Percentiles rank a stretch among this genome's conserved stretches.
Conservation (phyloP, 2,329 filamentous ascomycete species). For the Teratosphaeria zuluensis region DNA sequence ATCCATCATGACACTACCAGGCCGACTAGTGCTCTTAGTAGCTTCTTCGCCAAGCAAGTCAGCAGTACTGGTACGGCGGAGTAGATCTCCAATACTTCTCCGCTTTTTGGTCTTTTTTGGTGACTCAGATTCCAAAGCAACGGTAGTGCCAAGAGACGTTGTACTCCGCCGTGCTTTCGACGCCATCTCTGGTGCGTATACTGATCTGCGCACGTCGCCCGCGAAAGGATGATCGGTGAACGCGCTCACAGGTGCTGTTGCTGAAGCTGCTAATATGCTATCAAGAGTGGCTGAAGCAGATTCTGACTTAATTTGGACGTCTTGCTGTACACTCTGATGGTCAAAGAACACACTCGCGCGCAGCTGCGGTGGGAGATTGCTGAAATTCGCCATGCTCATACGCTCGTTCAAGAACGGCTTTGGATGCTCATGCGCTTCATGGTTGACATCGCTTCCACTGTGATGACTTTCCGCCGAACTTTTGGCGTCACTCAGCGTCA, state of each 20-base stretch:
- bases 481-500: constrained; percentile 9
- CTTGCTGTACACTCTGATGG: constrained; percentile 45
- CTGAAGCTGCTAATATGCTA: constrained; percentile 82
- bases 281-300: constrained; percentile 86
- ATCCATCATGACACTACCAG: constrained; percentile 21
- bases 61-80: constrained; percentile 20
- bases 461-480: constrained; percentile 1
- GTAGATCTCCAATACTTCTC: constrained; percentile 22
- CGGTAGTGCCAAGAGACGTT: constrained; percentile 3
- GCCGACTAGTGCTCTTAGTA: constrained; percentile 15
- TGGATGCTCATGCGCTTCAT: constrained; percentile 4
- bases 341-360: constrained; percentile 92
- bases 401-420: constrained; percentile 20
- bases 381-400: constrained; percentile 28
- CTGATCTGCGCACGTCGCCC: constrained; percentile 62
- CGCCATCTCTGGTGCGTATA: constrained; percentile 49
- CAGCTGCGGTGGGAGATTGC: constrained; percentile 66
- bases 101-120: constrained; percentile 17
- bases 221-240: constrained; percentile 85
- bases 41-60: constrained; percentile 29
- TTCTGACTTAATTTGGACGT: constrained; percentile 54
- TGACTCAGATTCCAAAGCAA: not conserved
- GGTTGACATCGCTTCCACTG: not conserved
- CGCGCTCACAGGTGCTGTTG: constrained; percentile 74
- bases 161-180: constrained; percentile 17